phyloP scores from a whole-genome alignment of 768 basidiomycete species.

The Cystobasidium onofrii region DNA sequence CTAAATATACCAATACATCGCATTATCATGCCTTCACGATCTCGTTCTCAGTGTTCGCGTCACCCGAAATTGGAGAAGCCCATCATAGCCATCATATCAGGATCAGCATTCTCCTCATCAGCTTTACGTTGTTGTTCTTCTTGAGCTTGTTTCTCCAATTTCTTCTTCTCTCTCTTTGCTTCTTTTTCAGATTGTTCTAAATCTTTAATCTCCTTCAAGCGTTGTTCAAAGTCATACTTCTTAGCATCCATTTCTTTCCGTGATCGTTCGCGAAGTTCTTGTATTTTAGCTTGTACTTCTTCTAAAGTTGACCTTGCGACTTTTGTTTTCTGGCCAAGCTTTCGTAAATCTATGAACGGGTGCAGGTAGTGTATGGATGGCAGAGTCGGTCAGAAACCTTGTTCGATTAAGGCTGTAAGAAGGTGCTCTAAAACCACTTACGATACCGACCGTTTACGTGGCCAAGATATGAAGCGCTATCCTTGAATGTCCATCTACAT shows the following conservation, averaged over 20 bases:
- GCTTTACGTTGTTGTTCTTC: neutral
- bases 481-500: constrained; percentile 85
- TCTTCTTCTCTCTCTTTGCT: constrained; percentile 31
- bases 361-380: neutral
- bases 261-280: constrained; percentile 74
- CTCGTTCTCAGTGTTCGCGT: neutral
- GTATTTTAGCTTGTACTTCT: constrained; percentile 87
- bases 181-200: constrained; percentile 34
- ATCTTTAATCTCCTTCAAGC: constrained; percentile 46
- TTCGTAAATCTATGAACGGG: constrained; percentile 63
- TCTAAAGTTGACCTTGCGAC: constrained; percentile 80
- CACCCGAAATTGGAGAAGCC: constrained; percentile 16
- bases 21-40: neutral
- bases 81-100: constrained; percentile 26
- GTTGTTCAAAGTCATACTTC: constrained; percentile 87
- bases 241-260: constrained; percentile 73
- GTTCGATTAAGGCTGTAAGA: neutral
- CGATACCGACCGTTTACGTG: constrained; percentile 91
- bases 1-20: too few relatives aligned
- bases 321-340: constrained; percentile 90
- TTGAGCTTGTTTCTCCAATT: constrained; percentile 13
- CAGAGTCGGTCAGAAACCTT: neutral
- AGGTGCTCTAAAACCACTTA: constrained; percentile 49
- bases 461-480: constrained; percentile 85
- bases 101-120: constrained; percentile 14